Conservation (phyloP, 2,329 filamentous ascomycete genomes). For the Aureobasidium sp. region DNA sequence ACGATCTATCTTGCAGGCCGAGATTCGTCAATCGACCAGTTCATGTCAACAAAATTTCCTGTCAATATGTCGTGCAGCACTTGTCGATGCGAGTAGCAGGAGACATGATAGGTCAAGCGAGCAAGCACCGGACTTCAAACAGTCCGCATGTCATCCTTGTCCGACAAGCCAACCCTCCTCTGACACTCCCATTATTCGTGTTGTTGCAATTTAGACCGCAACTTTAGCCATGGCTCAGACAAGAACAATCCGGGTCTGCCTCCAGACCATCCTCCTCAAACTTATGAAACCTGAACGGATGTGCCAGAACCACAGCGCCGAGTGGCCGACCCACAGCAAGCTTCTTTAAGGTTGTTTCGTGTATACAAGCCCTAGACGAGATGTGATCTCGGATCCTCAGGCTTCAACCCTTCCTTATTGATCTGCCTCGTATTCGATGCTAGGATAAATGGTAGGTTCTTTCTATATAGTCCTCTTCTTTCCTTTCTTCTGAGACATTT, state of each 20-base stretch:
- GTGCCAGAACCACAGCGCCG: neutral
- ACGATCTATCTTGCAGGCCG: neutral
- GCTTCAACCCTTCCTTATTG: neutral
- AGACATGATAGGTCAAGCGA: neutral
- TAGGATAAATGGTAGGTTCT: neutral
- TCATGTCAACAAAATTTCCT: neutral
- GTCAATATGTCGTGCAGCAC: neutral
- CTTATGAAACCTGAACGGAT: neutral
- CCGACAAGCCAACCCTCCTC: neutral
- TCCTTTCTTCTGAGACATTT: neutral
- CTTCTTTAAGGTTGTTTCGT: constrained; percentile 9
- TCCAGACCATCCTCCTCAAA: neutral
- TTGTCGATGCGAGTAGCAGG: neutral
- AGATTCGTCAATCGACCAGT: neutral
- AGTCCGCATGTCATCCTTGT: constrained; percentile 2
- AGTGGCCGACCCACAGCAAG: neutral
- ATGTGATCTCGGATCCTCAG: constrained; percentile 6
- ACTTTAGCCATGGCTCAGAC: neutral
- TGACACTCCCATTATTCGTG: neutral
- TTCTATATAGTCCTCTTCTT: neutral
- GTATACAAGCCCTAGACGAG: constrained; percentile 10
- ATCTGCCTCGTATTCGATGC: neutral
- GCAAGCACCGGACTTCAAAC: neutral
- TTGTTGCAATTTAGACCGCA: neutral
- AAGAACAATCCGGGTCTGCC: neutral